Evolutionary conservation across 2,329 filamentous ascomycete genomes (phyloP), one percentile per base, ranked within the genome.

Genomic region (Xylogone sp.): DNA sequence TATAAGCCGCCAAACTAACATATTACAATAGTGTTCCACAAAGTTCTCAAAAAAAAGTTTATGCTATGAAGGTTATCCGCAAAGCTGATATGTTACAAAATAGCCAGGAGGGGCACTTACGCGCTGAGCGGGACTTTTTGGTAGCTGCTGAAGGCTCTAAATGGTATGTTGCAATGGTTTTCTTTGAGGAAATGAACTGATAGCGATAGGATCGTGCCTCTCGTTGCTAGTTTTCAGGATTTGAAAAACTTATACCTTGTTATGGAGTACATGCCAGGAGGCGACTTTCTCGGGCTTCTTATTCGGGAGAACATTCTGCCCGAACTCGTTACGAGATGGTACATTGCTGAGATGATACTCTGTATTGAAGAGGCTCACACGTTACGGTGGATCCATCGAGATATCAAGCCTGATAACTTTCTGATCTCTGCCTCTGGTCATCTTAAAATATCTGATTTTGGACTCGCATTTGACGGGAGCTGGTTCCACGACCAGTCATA

Each of bases 191-290:
- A 16, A n/a, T 19, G 19, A n/a, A n/a, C 56, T 62, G 34, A 61
- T 10, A 21, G 1, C 12, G 20, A 2, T 46, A 86, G 82, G 93
- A 84, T 96, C 45, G 89, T 97, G 2, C 89, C 92, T 1, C 74
- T 99, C 31, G 80, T 96, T 47, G 79, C 89, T 46, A 94, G 90
- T 63, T 97, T 97, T 58, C 90, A 97, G 68, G 94, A 97, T 66
- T 74, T 81, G 31, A 79, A 81, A 42, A 90, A 89, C 60, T 76
- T 99, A 5, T 97, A 97, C 62, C 81, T 99, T 5, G 88, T 97
- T 48, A 97, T 97, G 91, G 92, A 97, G 53, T 99, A 96, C 65
- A 97, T 97, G 90, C 87, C 95, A 2, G 94, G 93, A 0, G 93
- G 94, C 0, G 93, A 99, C 66, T 97, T 99, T 59, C 77, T 99